These are phyloP conservation scores for Solanum bulbocastanum DNA, from an alignment of 257 asterid species.

Conservation along the genomic window DNA sequence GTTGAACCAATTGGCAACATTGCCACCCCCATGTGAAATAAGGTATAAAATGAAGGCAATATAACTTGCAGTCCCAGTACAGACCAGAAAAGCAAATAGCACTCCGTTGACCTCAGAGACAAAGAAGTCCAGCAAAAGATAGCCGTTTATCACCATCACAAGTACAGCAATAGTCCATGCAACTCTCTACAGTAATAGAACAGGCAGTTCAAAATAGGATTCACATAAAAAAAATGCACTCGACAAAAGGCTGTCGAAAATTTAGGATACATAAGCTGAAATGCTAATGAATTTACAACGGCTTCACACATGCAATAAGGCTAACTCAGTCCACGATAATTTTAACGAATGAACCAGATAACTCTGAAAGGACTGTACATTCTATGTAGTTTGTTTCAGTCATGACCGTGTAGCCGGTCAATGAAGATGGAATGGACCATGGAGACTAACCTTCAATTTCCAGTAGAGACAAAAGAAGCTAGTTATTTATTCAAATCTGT, in stretches of 20 bases:
- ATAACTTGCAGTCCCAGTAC: slow-evolving; percentile 55
- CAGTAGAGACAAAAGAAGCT: background rate
- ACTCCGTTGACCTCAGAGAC: slow-evolving; percentile 60
- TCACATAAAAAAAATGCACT: background rate
- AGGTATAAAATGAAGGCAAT: slow-evolving; percentile 62
- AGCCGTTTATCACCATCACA: slow-evolving; percentile 86
- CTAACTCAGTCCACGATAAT: background rate
- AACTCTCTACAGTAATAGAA: slow-evolving; percentile 37
- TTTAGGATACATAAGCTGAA: background rate
- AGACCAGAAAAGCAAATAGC: slow-evolving; percentile 44
- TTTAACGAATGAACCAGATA: background rate
- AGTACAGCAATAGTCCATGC: slow-evolving; percentile 91
- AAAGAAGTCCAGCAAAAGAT: slow-evolving; percentile 79
- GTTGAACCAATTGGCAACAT: slow-evolving; percentile 34
- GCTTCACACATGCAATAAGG: background rate
- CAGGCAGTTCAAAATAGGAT: background rate
- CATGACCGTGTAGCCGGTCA: background rate
- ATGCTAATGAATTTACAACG: background rate
- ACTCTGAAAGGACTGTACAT: background rate
- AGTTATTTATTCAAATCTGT: background rate
- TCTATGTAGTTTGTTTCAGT: background rate
- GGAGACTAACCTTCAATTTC: background rate
- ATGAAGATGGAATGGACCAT: background rate
- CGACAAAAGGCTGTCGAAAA: background rate
- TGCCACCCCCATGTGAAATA: slow-evolving; percentile 41